Conservation (phyloP, 345 rosid genomes). For the Litchi chinensis region DNA sequence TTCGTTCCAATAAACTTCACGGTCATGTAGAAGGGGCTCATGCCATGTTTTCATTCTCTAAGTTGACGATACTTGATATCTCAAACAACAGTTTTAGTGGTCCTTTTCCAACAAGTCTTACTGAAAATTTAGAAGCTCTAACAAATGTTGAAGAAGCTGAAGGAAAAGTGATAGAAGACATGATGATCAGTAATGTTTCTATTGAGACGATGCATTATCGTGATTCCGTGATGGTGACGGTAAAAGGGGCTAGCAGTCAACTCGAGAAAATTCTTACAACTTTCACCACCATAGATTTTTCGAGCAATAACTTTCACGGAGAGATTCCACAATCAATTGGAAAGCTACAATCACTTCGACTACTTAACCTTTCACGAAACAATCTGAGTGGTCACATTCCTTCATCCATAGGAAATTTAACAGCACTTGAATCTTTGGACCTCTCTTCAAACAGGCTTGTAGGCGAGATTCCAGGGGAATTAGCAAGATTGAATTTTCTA, state of each 20-base stretch:
- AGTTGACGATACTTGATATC: slow-evolving; percentile 28
- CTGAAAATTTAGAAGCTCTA: neutral
- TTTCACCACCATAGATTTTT: neutral
- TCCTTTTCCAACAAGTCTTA: neutral
- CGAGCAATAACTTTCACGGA: neutral
- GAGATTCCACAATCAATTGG: neutral
- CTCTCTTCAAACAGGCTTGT: neutral
- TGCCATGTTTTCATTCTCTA: neutral
- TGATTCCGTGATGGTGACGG: neutral
- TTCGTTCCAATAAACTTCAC: slow-evolving; percentile 26
- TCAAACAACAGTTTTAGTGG: slow-evolving; percentile 36
- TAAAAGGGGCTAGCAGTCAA: neutral
- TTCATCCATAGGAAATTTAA: slow-evolving; percentile 16
- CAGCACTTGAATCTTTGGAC: slow-evolving; percentile 7
- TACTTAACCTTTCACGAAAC: neutral
- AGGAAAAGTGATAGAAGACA: neutral
- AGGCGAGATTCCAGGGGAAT: neutral
- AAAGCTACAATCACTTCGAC: neutral
- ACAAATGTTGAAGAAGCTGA: neutral
- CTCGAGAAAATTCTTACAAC: neutral
- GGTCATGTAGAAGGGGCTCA: neutral
- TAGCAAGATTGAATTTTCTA: neutral
- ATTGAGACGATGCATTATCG: no score
- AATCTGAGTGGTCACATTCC: slow-evolving; percentile 13
- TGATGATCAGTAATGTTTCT: no score